phyloP scores from a whole-genome alignment of 2,329 filamentous ascomycete genomes.

The Trichoderma arundinaceum region DNA sequence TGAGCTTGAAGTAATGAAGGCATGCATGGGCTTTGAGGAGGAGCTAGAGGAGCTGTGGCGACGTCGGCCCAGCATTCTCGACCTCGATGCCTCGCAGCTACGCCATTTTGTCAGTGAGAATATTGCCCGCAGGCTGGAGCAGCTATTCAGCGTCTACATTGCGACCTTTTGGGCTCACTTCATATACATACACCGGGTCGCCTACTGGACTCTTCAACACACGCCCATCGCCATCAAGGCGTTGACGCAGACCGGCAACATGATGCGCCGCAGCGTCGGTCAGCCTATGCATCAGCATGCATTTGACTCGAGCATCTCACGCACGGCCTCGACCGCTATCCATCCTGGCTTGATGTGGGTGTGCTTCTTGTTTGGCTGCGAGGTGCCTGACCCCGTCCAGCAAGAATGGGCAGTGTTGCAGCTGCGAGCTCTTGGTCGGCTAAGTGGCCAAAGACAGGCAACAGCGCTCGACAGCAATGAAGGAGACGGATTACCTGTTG shows the following conservation, averaged over 20 bases:
- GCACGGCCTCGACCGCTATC: constrained; percentile 1
- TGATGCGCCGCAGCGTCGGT: constrained; percentile 15
- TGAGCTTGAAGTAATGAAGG: constrained; percentile 16
- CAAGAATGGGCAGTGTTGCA: constrained; percentile 19
- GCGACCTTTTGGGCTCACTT: constrained; percentile 7
- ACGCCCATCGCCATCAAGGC: background rate
- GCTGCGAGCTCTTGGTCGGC: constrained; percentile 7
- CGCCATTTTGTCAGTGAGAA: constrained; percentile 1
- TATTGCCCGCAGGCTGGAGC: constrained; percentile 8
- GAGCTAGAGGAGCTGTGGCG: constrained; percentile 2
- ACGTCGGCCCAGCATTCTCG: background rate
- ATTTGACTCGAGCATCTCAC: constrained; percentile 2
- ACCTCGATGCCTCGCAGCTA: constrained; percentile 1
- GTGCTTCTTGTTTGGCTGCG: constrained; percentile 11
- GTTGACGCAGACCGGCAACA: constrained; percentile 5
- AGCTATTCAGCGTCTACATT: constrained; percentile 14
- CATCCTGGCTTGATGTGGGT: constrained; percentile 24
- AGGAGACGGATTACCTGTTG: constrained; percentile 7
- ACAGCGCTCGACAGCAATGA: background rate
- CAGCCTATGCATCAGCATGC: constrained; percentile 15
- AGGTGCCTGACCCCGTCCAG: constrained; percentile 1
- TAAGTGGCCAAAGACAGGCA: constrained; percentile 1
- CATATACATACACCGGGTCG: constrained; percentile 13
- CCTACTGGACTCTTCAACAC: constrained; percentile 13
- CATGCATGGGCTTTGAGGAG: constrained; percentile 12